Evolutionary conservation across 192 early-diverging fungal genomes (phyloP).

Genomic region (Pilaira anomala): DNA sequence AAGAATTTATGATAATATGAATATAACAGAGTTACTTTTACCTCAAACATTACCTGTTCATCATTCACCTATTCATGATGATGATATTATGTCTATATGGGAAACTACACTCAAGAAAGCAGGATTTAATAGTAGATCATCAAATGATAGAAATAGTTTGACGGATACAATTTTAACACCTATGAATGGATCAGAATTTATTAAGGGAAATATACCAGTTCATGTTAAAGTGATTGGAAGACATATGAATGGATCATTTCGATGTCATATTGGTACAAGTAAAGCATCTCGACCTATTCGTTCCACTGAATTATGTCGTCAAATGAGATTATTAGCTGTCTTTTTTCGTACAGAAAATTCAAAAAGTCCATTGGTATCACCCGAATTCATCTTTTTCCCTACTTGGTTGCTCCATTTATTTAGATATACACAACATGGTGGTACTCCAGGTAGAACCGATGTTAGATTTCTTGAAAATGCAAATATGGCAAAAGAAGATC

Average conservation of each 20-base stretch:
- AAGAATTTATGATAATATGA: constrained; percentile 13
- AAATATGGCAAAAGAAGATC: constrained; percentile 30
- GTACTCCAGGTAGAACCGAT: constrained; percentile 26
- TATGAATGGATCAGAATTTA: not conserved
- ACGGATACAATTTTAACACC: constrained; percentile 21
- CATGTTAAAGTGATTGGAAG: constrained; percentile 28
- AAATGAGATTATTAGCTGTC: constrained; percentile 31
- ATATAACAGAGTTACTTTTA: constrained; percentile 25
- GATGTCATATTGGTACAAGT: constrained; percentile 32
- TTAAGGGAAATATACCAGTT: constrained; percentile 5
- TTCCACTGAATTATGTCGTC: constrained; percentile 22
- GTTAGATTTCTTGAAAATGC: constrained; percentile 31
- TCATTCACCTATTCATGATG: constrained; percentile 20
- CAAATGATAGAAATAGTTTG: constrained; percentile 10
- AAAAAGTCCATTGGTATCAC: constrained; percentile 19
- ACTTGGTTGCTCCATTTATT: constrained; percentile 35
- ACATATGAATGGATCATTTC: constrained; percentile 27
- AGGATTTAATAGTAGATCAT: constrained; percentile 2
- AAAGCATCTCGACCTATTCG: constrained; percentile 28
- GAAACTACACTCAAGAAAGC: constrained; percentile 9
- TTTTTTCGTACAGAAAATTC: constrained; percentile 28
- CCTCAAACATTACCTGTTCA: not conserved
- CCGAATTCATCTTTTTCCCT: constrained; percentile 36
- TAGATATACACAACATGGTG: constrained; percentile 26
- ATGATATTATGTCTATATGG: constrained; percentile 18